These are phyloP conservation scores for Quercus aquifolioides DNA, from an alignment of 306 rosid species.

Conservation along the genomic window DNA sequence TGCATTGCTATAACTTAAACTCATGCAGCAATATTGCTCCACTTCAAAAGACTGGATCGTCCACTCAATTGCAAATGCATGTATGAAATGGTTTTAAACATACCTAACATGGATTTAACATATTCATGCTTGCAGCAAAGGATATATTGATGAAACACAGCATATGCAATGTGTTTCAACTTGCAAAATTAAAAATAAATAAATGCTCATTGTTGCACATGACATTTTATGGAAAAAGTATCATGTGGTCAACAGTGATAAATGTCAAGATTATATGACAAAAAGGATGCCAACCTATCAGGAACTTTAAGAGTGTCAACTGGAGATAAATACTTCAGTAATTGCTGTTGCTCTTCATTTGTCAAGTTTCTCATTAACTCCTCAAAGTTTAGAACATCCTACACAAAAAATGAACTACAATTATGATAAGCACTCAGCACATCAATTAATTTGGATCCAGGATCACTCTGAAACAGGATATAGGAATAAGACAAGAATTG, in stretches of 20 bases:
- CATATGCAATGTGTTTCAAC: constrained; percentile 2
- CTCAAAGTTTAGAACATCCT: constrained; percentile 78
- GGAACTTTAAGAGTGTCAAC: constrained; percentile 73
- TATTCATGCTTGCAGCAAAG: constrained; percentile 6
- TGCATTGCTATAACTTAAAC: background rate
- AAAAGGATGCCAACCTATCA: constrained; percentile 58
- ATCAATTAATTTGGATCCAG: background rate
- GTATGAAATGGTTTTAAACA: constrained; percentile 1
- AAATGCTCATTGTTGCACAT: background rate
- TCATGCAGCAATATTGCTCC: background rate
- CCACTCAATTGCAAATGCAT: background rate
- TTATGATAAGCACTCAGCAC: constrained; percentile 18
- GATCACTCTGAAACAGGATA: background rate
- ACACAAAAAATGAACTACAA: constrained; percentile 30
- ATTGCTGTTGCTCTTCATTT: constrained; percentile 81
- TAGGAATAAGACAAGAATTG: constrained; percentile 6
- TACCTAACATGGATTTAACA: background rate
- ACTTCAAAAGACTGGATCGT: background rate
- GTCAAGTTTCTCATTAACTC: constrained; percentile 77
- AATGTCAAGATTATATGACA: constrained; percentile 2
- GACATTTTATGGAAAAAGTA: constrained; percentile 1
- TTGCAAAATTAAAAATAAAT: background rate
- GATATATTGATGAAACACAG: background rate
- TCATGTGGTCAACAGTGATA: constrained; percentile 2
- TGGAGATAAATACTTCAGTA: constrained; percentile 72